Percentiles rank a stretch among this genome's conserved stretches.
Conservation (phyloP, 2,329 filamentous ascomycete species). For the Verticillium dahliae region DNA sequence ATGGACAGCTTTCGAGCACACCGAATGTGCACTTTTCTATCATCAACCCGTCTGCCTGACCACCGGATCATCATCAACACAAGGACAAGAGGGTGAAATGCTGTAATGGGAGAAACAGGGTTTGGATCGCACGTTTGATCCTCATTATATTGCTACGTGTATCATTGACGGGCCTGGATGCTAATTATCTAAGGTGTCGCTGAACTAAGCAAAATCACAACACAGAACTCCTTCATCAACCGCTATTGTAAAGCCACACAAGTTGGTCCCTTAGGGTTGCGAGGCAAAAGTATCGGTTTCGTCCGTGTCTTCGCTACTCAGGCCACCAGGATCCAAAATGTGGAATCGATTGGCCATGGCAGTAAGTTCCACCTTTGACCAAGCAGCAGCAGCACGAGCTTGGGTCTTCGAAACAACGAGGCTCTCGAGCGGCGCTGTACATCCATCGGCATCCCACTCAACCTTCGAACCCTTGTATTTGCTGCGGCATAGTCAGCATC, state of each 20-base stretch:
- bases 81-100: no score
- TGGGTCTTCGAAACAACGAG: slow-evolving; percentile 10
- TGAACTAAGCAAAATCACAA: no score
- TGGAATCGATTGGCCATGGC: slow-evolving; percentile 55
- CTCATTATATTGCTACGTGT: not conserved
- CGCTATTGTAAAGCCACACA: not conserved
- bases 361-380: slow-evolving; percentile 26
- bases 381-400: slow-evolving; percentile 17
- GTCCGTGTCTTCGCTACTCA: slow-evolving; percentile 25
- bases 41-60: no score
- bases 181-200: no score
- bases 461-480: slow-evolving; percentile 67
- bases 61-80: no score
- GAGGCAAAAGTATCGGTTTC: slow-evolving; percentile 10
- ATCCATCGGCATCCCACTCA: slow-evolving; percentile 68
- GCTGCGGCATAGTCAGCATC: slow-evolving; percentile 31
- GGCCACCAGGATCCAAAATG: slow-evolving; percentile 45
- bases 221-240: not conserved
- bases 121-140: no score
- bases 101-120: no score
- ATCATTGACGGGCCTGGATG: slow-evolving; percentile 1
- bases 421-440: slow-evolving; percentile 48
- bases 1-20: no score
- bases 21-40: no score
- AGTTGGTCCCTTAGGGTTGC: not conserved